Percentiles rank a stretch among this genome's conserved stretches.
Conservation (phyloP, 2,329 filamentous ascomycete genomes). For the Tolypocladium tropicale region DNA sequence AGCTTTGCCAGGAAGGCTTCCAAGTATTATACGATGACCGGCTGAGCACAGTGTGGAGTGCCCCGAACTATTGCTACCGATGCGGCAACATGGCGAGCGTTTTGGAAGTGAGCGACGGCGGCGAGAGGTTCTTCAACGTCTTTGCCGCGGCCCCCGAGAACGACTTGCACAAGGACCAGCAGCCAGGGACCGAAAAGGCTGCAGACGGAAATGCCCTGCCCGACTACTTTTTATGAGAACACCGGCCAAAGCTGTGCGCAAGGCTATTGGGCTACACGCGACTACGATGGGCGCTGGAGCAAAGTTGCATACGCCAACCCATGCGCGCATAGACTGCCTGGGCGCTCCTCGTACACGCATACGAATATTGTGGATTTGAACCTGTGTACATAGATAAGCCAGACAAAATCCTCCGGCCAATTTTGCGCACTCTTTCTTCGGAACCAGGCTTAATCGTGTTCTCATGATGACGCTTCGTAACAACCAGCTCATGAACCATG, state of each 20-base stretch:
- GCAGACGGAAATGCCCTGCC: conserved; percentile 53
- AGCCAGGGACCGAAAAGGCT: conserved; percentile 64
- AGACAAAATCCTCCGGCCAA: background rate
- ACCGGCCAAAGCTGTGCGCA: background rate
- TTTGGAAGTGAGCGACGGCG: conserved; percentile 86
- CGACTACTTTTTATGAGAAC: conserved; percentile 55
- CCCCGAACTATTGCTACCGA: conserved; percentile 89
- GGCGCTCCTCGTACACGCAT: background rate
- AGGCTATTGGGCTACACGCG: background rate
- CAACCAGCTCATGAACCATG: conserved; percentile 1
- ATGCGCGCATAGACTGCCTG: background rate
- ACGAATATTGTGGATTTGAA: background rate
- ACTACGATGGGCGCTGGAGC: background rate
- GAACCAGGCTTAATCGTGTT: conserved; percentile 7
- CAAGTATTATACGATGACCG: conserved; percentile 94
- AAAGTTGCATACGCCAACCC: background rate
- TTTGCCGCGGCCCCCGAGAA: conserved; percentile 97
- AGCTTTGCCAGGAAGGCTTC: conserved; percentile 95
- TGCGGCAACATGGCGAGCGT: conserved; percentile 98
- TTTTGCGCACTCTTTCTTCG: background rate
- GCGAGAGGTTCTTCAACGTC: conserved; percentile 93
- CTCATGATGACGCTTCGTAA: conserved; percentile 10
- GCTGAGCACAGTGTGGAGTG: conserved; percentile 94
- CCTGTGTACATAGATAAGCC: background rate
- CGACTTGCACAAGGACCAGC: conserved; percentile 78